These are phyloP conservation scores for Geotrichum ghanense DNA, from an alignment of 805 yeast genomes.

Conservation along the genomic window DNA sequence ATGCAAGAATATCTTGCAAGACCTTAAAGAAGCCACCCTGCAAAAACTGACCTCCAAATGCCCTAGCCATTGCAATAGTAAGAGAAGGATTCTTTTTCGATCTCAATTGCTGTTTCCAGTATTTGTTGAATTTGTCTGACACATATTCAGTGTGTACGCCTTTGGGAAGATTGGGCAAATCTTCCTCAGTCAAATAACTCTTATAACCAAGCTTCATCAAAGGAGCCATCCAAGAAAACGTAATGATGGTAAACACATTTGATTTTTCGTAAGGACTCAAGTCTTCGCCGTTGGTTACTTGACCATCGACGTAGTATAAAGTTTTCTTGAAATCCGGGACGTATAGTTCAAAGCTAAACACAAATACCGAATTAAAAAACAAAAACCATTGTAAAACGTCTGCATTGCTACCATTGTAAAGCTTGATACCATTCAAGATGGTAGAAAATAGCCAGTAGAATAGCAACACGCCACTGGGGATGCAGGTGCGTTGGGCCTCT, in stretches of 20 bases:
- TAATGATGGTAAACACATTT: conserved; percentile 61
- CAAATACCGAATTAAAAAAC: conserved; percentile 29
- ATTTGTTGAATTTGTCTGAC: conserved; percentile 35
- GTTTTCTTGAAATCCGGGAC: conserved; percentile 28
- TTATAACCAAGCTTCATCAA: conserved; percentile 70
- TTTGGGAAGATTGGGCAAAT: conserved; percentile 70
- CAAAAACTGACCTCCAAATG: conserved; percentile 65
- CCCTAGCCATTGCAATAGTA: conserved; percentile 45
- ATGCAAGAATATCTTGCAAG: conserved; percentile 67
- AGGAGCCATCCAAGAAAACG: conserved; percentile 86
- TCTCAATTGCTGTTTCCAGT: conserved; percentile 50
- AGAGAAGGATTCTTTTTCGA: conserved; percentile 34
- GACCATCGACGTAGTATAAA: conserved; percentile 14
- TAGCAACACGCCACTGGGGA: conserved; percentile 58
- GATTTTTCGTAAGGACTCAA: conserved; percentile 42
- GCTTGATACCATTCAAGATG: conserved; percentile 32
- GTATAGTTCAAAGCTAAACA: conserved; percentile 34
- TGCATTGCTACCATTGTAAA: conserved; percentile 11
- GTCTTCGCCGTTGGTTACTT: conserved; percentile 24
- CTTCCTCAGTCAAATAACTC: conserved; percentile 38
- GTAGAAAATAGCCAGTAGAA: conserved; percentile 62
- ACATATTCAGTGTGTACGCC: conserved; percentile 49
- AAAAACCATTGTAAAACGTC: conserved; percentile 4
- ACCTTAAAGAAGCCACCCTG: conserved; percentile 65
- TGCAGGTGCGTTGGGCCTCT: conserved; percentile 55